A percentile compares a stretch with the other conserved stretches of the same genome.
phyloP scores from a whole-genome alignment of 73 alveolate species.

The Paraurostyla sp. region DNA sequence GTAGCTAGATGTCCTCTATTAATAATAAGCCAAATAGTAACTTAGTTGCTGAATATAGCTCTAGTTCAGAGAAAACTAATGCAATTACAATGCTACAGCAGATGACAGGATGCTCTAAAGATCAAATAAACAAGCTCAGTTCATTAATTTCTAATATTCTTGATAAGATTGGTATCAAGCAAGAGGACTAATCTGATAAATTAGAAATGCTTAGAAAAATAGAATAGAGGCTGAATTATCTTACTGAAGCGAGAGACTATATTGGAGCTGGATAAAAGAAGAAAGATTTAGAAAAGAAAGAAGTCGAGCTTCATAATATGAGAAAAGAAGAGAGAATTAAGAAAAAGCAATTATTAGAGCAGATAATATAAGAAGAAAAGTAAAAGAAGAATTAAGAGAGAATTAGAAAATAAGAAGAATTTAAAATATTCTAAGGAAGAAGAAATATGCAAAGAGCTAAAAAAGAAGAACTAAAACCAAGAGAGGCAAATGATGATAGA shows the following conservation, averaged over 20 bases:
- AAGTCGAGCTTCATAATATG: neutral
- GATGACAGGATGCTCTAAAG: slow-evolving; percentile 21
- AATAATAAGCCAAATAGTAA: too few relatives aligned
- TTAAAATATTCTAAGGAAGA: slow-evolving; percentile 39
- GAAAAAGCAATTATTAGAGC: neutral
- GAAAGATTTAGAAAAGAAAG: slow-evolving; percentile 41
- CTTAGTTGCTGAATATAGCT: neutral
- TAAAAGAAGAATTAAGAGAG: slow-evolving; percentile 8
- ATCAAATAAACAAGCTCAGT: neutral
- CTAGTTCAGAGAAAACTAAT: neutral
- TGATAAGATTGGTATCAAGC: slow-evolving; percentile 20
- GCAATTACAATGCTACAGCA: slow-evolving; percentile 4
- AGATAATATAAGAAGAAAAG: slow-evolving; percentile 16
- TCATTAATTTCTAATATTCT: neutral
- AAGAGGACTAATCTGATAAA: slow-evolving; percentile 34
- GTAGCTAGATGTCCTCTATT: too few relatives aligned
- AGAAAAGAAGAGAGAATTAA: slow-evolving; percentile 3
- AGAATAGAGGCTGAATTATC: neutral
- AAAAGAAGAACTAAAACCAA: slow-evolving; percentile 39
- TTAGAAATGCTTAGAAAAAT: slow-evolving; percentile 48
- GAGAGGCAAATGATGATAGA: neutral
- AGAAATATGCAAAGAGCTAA: slow-evolving; percentile 32
- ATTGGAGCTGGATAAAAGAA: neutral
- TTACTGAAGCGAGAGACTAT: slow-evolving; percentile 28
- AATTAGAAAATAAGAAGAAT: neutral